Evolutionary conservation across 2,329 filamentous ascomycete species (phyloP).

Genomic region (Monosporascus ibericus): DNA sequence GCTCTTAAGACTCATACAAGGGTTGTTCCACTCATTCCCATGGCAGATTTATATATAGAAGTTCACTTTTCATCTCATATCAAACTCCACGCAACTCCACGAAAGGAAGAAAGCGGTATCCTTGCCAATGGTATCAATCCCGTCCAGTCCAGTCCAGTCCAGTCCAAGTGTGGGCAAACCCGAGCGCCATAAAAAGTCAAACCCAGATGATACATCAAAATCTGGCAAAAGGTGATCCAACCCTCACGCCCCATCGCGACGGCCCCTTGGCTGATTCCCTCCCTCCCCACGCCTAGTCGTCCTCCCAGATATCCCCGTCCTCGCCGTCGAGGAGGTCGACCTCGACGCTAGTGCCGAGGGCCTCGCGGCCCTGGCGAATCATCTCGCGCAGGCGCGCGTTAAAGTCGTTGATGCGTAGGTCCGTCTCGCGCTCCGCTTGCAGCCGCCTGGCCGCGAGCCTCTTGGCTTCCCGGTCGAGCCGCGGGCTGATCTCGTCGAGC

Average conservation of each 20-base stretch:
- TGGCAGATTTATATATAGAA: neutral
- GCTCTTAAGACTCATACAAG: too few species aligned
- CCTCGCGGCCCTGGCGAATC: conserved; percentile 84
- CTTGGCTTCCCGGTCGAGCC: conserved; percentile 61
- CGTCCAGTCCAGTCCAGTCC: neutral
- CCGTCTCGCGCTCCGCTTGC: conserved; percentile 69
- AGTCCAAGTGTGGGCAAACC: neutral
- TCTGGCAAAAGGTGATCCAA: neutral
- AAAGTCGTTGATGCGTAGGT: conserved; percentile 72
- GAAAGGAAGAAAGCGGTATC: neutral
- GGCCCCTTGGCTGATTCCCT: neutral
- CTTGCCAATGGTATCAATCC: neutral
- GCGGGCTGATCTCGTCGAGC: conserved; percentile 37
- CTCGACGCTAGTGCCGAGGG: conserved; percentile 69
- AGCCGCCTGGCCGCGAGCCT: conserved; percentile 65
- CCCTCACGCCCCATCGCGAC: neutral
- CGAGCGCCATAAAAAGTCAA: neutral
- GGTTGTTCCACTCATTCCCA: too few species aligned
- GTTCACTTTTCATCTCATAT: neutral
- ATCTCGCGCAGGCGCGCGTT: conserved; percentile 76
- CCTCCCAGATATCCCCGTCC: conserved; percentile 32
- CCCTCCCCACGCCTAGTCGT: conserved; percentile 19
- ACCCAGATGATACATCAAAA: neutral
- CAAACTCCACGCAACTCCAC: neutral
- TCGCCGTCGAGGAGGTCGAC: conserved; percentile 39